Evolutionary conservation across 2,329 filamentous ascomycete genomes (phyloP).

Genomic region (Fusarium nygamai): DNA sequence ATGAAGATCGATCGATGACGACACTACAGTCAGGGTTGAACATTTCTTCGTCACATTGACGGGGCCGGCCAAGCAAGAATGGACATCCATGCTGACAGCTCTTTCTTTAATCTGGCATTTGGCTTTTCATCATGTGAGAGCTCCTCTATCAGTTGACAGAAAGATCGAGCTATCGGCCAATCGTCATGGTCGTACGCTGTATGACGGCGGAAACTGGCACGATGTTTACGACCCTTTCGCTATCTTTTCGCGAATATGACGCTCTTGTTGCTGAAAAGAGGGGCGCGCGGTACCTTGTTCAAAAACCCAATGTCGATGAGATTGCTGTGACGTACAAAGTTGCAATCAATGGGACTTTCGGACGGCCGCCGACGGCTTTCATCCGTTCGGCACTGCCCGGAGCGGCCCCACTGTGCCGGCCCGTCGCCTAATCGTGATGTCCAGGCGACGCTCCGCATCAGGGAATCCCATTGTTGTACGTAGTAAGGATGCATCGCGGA

Average conservation of each 20-base stretch:
- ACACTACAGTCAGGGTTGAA: constrained; percentile 24
- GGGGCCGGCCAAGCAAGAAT: constrained; percentile 25
- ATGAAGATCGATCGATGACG: constrained; percentile 43
- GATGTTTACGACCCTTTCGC: not conserved
- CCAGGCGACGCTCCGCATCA: not conserved
- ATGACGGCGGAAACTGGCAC: constrained; percentile 1
- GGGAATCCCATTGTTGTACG: not conserved
- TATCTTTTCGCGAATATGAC: constrained; percentile 13
- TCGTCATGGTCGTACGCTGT: not conserved
- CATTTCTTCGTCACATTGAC: constrained; percentile 33
- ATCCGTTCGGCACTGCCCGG: constrained; percentile 15
- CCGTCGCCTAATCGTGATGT: not conserved
- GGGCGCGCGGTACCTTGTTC: not conserved
- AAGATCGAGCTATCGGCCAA: not conserved
- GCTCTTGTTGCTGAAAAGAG: constrained; percentile 9
- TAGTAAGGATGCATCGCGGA: not conserved
- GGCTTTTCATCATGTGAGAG: not conserved
- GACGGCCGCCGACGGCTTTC: not conserved
- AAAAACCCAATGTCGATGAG: not conserved
- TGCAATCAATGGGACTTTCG: not conserved
- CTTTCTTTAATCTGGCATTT: not conserved
- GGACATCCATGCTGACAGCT: not conserved
- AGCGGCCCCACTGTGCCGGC: constrained; percentile 30
- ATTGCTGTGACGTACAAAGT: constrained; percentile 8
- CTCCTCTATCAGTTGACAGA: not conserved